A percentile compares a stretch with the other conserved stretches of the same genome.
phyloP scores from a whole-genome alignment of 306 rosid species.

The Comarum palustre region DNA sequence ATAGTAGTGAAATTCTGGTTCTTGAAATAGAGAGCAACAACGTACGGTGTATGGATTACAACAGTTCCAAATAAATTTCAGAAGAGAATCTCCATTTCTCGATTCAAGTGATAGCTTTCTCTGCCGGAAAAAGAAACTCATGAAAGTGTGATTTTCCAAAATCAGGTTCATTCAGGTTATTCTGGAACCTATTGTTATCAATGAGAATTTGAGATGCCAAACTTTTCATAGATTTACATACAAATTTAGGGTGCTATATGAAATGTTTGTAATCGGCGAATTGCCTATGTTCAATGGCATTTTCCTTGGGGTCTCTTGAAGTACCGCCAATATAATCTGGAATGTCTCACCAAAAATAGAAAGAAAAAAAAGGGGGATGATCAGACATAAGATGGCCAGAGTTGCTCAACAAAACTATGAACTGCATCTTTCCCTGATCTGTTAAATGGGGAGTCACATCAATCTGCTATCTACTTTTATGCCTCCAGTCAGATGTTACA shows the following conservation, averaged over 20 bases:
- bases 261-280: no score
- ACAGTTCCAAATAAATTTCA: background rate
- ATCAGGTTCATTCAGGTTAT: no score
- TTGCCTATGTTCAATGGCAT: no score
- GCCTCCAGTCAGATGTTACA: slow-evolving; percentile 11
- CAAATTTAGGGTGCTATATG: no score
- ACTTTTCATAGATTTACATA: no score
- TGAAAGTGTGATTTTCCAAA: no score
- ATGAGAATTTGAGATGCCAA: no score
- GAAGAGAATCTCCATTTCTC: background rate
- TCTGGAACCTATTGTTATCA: no score
- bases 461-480: background rate
- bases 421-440: background rate
- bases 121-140: no score
- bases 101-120: background rate
- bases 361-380: background rate
- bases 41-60: background rate
- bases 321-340: no score
- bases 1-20: background rate
- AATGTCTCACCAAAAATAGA: background rate
- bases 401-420: background rate
- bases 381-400: background rate
- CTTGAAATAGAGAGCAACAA: background rate
- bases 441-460: background rate
- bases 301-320: no score